Conservation (phyloP, 2,329 filamentous ascomycete genomes). For the Pseudopyricularia javanii region DNA sequence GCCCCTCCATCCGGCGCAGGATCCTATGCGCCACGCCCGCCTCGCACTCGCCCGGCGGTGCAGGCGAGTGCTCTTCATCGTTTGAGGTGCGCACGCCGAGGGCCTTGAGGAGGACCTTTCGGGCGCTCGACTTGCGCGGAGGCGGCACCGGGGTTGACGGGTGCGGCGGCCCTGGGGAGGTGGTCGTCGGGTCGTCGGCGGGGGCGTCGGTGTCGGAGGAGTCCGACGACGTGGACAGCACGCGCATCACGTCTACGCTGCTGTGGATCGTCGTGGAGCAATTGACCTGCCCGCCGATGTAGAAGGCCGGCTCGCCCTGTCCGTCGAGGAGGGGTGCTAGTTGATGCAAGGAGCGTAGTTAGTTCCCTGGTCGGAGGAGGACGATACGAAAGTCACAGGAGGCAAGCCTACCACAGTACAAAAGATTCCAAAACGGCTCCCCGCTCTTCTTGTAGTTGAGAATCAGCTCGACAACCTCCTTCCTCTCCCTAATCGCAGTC, state of each 20-base stretch:
- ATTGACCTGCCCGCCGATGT: slow-evolving; percentile 44
- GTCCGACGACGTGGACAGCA: slow-evolving; percentile 18
- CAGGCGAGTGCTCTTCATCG: background rate
- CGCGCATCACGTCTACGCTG: slow-evolving; percentile 34
- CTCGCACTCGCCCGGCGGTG: slow-evolving; percentile 1
- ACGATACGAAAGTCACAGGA: background rate
- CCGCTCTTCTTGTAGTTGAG: slow-evolving; percentile 36
- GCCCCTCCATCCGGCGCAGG: slow-evolving; percentile 13
- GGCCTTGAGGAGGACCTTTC: slow-evolving; percentile 6
- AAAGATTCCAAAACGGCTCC: slow-evolving; percentile 41
- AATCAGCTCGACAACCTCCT: slow-evolving; percentile 30
- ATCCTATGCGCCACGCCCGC: slow-evolving; percentile 13
- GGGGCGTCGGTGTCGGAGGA: background rate
- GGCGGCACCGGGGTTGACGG: background rate
- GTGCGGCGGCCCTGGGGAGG: background rate
- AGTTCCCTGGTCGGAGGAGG: slow-evolving; percentile 19
- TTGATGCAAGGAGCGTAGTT: slow-evolving; percentile 6
- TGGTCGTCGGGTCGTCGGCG: background rate
- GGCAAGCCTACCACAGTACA: slow-evolving; percentile 20
- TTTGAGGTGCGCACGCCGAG: slow-evolving; percentile 5
- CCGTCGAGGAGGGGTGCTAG: slow-evolving; percentile 1
- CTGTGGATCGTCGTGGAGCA: slow-evolving; percentile 40
- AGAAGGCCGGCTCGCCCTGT: slow-evolving; percentile 34
- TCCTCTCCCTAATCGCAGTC: slow-evolving; percentile 20
- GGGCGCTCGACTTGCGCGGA: background rate